A percentile compares a stretch with the other conserved stretches of the same genome.
These are phyloP conservation scores for Zoysia japonica DNA, from an alignment of 176 grass and related monocot species.

Conservation along the genomic window DNA sequence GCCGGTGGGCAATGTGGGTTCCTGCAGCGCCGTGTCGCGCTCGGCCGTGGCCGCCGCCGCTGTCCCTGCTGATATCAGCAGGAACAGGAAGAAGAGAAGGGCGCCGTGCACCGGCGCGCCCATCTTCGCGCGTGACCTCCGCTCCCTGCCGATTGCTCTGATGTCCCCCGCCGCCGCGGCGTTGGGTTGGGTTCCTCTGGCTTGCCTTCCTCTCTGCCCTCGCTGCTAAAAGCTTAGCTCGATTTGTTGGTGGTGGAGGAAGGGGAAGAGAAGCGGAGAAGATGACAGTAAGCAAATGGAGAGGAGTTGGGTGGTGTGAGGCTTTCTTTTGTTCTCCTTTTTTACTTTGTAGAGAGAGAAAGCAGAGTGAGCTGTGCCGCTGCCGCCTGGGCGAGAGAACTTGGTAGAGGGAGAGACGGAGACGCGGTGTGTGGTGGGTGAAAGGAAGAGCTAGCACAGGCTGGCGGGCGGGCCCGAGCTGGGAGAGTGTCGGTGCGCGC, in stretches of 20 bases:
- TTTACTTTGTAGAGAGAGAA: constrained; percentile 2
- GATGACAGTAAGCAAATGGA: not conserved
- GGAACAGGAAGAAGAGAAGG: constrained; percentile 41
- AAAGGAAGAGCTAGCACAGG: constrained; percentile 20
- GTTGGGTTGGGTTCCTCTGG: not conserved
- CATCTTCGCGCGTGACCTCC: constrained; percentile 38
- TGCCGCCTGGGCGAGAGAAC: too few species aligned
- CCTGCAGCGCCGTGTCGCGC: constrained; percentile 3
- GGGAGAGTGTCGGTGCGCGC: constrained; percentile 43
- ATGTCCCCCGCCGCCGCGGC: not conserved
- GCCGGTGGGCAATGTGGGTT: constrained; percentile 48
- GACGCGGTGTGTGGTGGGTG: constrained; percentile 38
- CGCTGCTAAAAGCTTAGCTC: not conserved
- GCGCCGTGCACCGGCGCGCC: constrained; percentile 45
- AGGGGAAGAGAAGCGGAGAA: not conserved
- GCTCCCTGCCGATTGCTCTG: not conserved
- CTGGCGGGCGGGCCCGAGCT: constrained; percentile 26
- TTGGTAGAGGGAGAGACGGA: not conserved
- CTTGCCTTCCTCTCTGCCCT: not conserved
- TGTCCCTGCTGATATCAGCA: constrained; percentile 21
- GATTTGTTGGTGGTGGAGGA: not conserved
- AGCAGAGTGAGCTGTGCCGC: not conserved
- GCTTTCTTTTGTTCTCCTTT: constrained; percentile 19
- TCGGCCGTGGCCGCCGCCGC: not conserved
- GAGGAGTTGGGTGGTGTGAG: constrained; percentile 49